A percentile compares a stretch with the other conserved stretches of the same genome.
Evolutionary conservation across 495 filamentous ascomycete species (phyloP).

Genomic region (Articulospora tetracladia): DNA sequence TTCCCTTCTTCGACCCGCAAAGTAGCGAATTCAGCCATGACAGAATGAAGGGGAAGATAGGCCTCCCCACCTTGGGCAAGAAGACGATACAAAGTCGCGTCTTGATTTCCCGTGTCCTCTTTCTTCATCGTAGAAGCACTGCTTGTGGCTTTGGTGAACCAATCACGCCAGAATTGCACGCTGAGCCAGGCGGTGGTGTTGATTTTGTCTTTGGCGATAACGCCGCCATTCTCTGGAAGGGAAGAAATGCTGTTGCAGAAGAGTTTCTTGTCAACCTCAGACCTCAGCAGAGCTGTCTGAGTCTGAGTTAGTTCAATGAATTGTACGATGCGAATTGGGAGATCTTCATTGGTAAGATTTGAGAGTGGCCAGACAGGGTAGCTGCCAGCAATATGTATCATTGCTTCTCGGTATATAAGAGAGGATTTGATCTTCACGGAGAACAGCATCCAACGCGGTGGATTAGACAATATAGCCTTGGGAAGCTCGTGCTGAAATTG

Average conservation of each 20-base stretch:
- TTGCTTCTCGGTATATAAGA: not conserved
- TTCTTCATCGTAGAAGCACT: not conserved
- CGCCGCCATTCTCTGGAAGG: not conserved
- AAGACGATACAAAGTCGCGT: not conserved
- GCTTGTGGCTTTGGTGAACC: not conserved
- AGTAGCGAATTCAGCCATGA: not conserved
- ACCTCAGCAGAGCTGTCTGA: not conserved
- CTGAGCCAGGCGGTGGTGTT: not conserved
- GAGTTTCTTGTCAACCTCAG: not conserved
- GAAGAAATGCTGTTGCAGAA: not conserved
- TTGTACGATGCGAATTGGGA: not conserved
- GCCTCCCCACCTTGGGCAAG: not conserved
- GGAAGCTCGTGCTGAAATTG: slow-evolving; percentile 7
- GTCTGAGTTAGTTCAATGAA: not conserved
- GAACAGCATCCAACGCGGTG: slow-evolving; percentile 13
- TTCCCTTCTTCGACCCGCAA: not conserved
- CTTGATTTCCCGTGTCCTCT: not conserved
- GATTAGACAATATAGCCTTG: slow-evolving; percentile 10
- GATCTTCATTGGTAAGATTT: not conserved
- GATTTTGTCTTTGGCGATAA: not conserved
- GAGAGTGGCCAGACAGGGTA: not conserved
- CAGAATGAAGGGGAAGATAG: not conserved
- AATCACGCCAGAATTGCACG: not conserved
- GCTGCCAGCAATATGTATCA: not conserved
- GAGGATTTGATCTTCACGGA: slow-evolving; percentile 4